Base-by-base conservation (phyloP, 768 basidiomycete species). In the Xerocomellus chrysenteron region DNA sequence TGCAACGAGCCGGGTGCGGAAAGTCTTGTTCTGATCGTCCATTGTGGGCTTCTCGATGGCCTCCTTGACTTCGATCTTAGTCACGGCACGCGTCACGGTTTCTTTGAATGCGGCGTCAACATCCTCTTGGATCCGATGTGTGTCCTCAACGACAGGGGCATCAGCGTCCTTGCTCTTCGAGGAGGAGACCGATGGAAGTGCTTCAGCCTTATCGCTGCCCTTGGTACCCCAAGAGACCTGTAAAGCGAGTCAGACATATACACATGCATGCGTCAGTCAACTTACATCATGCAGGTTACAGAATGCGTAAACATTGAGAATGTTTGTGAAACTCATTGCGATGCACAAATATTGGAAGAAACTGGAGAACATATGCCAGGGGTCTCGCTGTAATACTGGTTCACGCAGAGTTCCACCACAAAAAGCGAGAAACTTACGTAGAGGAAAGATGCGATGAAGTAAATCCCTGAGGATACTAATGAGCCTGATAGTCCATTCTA, bases 341-440 rank as follows among this genome's bases (percentile, higher is more conserved):
- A 98, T 73, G 65, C 86, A 87, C 48, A 96, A 76, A 69, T 95
- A 96, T 69, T 95, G 95, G 64, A 88, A 76, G 80, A 97, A 94
- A 64, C 92, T 94, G 26, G 92, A 91, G 74, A 95, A 87, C 86
- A 98, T 89, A 74, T 98, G 95, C 95, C 95, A 98, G 5, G 95
- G 95, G 73, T 98, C 95, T 59, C 92, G 86, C 90, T 94, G 58
- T 32, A 57, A 47, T n/a, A 21, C 26, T 51, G 35, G 26, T 68
- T 50, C 55, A 46, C 16, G 21, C 14, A 52, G 57, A 24, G 28
- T 32, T 54, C 5, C 40, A 32, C 30, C 43, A 5, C 28, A 37
- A n/a, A 14, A 47, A 28, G 4, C 17, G 10, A 44, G 14, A 1
- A 30, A 78, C 90, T 76, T 59, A 92, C 90, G 64, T 92, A 95